Conservation (phyloP, 371 early-diverging fungal genomes). For the Coemansia sp. region DNA sequence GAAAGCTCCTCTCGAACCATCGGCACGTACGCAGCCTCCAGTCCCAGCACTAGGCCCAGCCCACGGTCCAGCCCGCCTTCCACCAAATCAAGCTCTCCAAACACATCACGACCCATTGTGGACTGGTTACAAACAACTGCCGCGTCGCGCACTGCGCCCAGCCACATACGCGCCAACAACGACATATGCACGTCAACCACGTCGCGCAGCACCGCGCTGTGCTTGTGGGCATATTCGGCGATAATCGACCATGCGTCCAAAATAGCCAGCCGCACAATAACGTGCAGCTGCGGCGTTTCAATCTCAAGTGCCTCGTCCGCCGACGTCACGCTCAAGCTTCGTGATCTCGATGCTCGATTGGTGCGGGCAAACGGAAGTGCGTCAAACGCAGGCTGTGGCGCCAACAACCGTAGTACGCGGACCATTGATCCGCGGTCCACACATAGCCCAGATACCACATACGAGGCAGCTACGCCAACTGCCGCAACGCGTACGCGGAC, state of each 20-base stretch:
- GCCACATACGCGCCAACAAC: conserved; percentile 29
- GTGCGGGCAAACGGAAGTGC: background rate
- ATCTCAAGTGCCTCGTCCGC: background rate
- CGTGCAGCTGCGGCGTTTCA: conserved; percentile 14
- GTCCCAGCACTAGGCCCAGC: conserved; percentile 21
- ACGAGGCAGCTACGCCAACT: conserved; percentile 22
- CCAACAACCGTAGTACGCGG: conserved; percentile 34
- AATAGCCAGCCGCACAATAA: conserved; percentile 16
- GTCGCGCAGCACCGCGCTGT: conserved; percentile 7
- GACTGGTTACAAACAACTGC: conserved; percentile 14
- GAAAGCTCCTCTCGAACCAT: conserved; percentile 13
- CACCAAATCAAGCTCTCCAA: conserved; percentile 18
- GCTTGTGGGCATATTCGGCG: background rate
- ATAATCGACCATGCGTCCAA: conserved; percentile 32
- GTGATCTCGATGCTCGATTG: background rate
- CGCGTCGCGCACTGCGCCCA: conserved; percentile 35
- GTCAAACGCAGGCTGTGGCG: conserved; percentile 28
- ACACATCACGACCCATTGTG: conserved; percentile 1
- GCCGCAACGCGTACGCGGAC: conserved; percentile 21
- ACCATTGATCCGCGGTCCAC: conserved; percentile 20
- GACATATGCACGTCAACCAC: conserved; percentile 21
- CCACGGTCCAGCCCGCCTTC: background rate
- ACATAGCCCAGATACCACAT: conserved; percentile 26
- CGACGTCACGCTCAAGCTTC: background rate
- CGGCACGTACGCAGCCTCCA: conserved; percentile 28